Conservation (phyloP, 192 early-diverging fungal species). For the Coemansia sp. region DNA sequence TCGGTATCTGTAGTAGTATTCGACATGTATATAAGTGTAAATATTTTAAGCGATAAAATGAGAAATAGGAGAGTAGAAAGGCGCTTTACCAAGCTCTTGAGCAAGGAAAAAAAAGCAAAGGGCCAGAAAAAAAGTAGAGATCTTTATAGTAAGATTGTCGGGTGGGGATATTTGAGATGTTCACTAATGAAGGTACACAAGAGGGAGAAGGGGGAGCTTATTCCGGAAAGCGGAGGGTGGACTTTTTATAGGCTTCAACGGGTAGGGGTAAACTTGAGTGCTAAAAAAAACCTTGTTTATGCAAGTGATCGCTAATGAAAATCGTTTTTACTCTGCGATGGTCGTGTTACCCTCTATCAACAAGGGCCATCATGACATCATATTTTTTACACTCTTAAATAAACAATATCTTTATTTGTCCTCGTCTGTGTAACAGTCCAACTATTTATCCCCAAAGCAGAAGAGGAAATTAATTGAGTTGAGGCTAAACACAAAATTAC, state of each 20-base stretch:
- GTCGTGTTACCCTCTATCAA: slow-evolving; percentile 7
- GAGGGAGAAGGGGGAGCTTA: background rate
- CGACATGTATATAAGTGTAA: background rate
- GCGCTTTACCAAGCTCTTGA: background rate
- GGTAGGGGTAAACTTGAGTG: background rate
- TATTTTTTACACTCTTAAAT: background rate
- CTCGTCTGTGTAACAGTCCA: background rate
- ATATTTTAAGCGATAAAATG: background rate
- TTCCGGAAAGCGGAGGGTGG: background rate
- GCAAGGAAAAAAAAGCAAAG: background rate
- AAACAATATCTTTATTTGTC: slow-evolving; percentile 2
- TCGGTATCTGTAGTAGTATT: background rate
- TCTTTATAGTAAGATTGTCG: background rate
- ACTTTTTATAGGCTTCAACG: background rate
- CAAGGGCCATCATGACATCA: background rate
- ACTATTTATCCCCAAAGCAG: background rate
- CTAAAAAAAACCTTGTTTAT: slow-evolving; percentile 2
- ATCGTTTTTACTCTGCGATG: background rate
- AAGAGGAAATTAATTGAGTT: background rate
- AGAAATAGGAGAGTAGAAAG: background rate
- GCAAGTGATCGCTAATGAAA: slow-evolving; percentile 8
- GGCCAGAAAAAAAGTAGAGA: background rate
- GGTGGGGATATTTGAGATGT: background rate
- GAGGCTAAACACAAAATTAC: background rate
- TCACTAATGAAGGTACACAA: background rate